Evolutionary conservation across 345 rosid genomes (phyloP), one percentile per base, ranked within the genome.

Genomic region (Reutealis trisperma): DNA sequence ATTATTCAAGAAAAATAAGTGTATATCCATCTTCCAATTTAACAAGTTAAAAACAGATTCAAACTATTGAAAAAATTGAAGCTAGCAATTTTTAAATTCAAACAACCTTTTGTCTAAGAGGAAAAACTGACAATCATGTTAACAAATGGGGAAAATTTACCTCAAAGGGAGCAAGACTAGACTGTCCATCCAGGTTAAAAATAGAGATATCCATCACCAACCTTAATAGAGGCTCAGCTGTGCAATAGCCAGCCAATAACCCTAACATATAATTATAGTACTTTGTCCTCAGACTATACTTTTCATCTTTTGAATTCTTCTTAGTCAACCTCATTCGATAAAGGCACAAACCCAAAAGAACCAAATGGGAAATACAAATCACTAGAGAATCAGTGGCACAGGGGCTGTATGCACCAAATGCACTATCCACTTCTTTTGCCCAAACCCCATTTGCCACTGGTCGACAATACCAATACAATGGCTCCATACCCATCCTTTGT

Each of bases 321-420:
- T 32, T 77, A 24, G 41, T 73, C 81, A 77, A 25, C 84, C 84
- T 77, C 9, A 81, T 77, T 59, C 84, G 75, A 34, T 77, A 73
- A 22, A 70, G n/a, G 63, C 84, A 81, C 25, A 81, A 74, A 1
- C 84, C 81, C 19, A 81, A 51, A 74, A 81, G 84, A 52, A 64
- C 81, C 76, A 81, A 71, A 70, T 77, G 77, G 64, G 81, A 77
- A 73, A 77, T 77, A 67, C 84, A 77, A 34, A 81, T 81, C 42
- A 81, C 81, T 4, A 81, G 63, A 57, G 81, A 81, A 47, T 81
- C 81, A 63, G 74, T 70, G 34, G 76, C 84, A 74, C 84, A 81
- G 18, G 84, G 84, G 1, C 76, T 81, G 70, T 77, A 81, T 4
- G 84, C 84, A 41, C 84, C 84, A 63, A 77, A 77, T 63, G 78